Percentiles rank a stretch among this genome's conserved stretches.
phyloP scores from a whole-genome alignment of 192 early-diverging fungal genomes.

The Dissophora globulifera region DNA sequence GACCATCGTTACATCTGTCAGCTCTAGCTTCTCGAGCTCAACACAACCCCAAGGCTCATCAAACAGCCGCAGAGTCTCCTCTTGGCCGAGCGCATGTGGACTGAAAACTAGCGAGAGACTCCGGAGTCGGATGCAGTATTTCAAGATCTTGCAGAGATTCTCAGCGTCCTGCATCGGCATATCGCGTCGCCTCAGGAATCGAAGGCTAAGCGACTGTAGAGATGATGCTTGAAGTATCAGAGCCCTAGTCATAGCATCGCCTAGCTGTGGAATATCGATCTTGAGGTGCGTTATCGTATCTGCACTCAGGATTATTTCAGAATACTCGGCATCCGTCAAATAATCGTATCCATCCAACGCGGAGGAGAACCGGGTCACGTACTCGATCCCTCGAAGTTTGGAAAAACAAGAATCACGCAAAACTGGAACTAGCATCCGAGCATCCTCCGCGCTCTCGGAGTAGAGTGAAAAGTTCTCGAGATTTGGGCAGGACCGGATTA shows the following conservation, averaged over 20 bases:
- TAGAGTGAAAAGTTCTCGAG: constrained; percentile 27
- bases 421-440: constrained; percentile 13
- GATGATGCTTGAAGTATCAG: constrained; percentile 10
- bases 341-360: constrained; percentile 13
- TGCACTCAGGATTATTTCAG: constrained; percentile 16
- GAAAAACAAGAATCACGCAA: constrained; percentile 17
- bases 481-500: constrained; percentile 23
- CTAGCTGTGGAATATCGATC: constrained; percentile 37
- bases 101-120: constrained; percentile 17
- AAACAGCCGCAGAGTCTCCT: constrained; percentile 21
- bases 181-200: constrained; percentile 13
- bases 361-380: constrained; percentile 25
- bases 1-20: constrained; percentile 19
- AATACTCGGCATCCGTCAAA: constrained; percentile 27
- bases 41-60: constrained; percentile 27
- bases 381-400: constrained; percentile 15
- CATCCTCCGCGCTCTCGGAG: constrained; percentile 23
- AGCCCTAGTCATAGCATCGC: constrained; percentile 12
- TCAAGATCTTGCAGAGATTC: constrained; percentile 13
- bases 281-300: constrained; percentile 3
- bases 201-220: constrained; percentile 1
- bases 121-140: constrained; percentile 9
- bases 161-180: constrained; percentile 23
- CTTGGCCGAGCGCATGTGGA: constrained; percentile 13
- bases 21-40: constrained; percentile 14